These are phyloP conservation scores for Ganoderma meredithae DNA, from an alignment of 1,284 basidiomycete species.

Conservation along the genomic window DNA sequence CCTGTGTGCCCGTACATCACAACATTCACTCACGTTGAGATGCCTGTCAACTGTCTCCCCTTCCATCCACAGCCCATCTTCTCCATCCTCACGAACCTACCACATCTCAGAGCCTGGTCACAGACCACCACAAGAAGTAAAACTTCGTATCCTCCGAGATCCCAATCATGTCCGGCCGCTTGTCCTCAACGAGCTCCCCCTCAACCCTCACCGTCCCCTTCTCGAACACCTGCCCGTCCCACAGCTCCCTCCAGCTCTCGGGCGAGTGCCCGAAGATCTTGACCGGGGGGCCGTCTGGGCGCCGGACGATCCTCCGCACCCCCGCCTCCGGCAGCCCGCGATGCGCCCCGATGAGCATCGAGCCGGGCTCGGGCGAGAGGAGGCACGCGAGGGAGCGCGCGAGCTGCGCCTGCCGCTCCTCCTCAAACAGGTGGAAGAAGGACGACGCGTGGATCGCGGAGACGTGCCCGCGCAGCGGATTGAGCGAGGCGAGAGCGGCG, in stretches of 20 bases:
- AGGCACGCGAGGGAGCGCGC: conserved; percentile 48
- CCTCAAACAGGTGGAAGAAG: conserved; percentile 57
- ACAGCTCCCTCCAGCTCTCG: conserved; percentile 50
- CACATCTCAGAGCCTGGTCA: conserved; percentile 7
- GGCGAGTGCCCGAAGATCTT: conserved; percentile 43
- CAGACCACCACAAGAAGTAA: conserved; percentile 7
- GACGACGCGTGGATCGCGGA: conserved; percentile 52
- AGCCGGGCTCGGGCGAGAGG: conserved; percentile 43
- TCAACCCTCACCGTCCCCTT: conserved; percentile 47
- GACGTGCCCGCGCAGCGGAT: conserved; percentile 49
- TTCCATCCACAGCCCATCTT: not conserved
- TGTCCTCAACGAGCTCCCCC: conserved; percentile 28
- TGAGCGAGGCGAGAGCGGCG: conserved; percentile 44
- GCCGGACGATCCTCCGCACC: not conserved
- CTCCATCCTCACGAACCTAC: no score
- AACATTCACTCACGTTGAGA: not conserved
- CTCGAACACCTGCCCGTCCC: conserved; percentile 50
- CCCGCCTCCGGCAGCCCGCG: conserved; percentile 28
- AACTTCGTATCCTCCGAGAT: not conserved
- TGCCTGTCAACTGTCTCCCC: not conserved
- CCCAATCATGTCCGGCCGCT: not conserved
- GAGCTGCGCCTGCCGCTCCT: conserved; percentile 48
- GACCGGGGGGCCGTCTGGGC: not conserved
- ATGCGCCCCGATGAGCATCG: conserved; percentile 45
- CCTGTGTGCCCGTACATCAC: not conserved